These are phyloP conservation scores for Malassezia globosa DNA, from an alignment of 1,284 basidiomycete genomes.

Conservation along the genomic window DNA sequence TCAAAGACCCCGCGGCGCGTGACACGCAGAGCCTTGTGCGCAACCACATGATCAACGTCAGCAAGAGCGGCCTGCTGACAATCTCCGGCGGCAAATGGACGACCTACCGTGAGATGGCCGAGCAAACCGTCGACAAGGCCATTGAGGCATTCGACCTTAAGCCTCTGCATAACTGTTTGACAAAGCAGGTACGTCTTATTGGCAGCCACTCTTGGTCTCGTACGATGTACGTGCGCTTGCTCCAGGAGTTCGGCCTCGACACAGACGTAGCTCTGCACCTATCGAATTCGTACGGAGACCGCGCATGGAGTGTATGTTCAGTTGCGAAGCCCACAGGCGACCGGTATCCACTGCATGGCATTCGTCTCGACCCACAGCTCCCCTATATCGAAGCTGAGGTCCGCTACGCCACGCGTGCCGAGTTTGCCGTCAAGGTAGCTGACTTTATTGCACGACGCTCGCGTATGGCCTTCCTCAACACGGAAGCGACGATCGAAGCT, in stretches of 20 bases:
- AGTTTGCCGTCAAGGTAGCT: conserved; percentile 78
- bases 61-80: conserved; percentile 70
- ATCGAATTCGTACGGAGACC: conserved; percentile 85
- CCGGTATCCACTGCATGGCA: conserved; percentile 74
- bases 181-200: conserved; percentile 68
- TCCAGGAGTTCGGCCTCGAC: conserved; percentile 71
- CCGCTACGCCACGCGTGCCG: conserved; percentile 74
- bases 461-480: conserved; percentile 84
- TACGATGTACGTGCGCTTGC: conserved; percentile 92
- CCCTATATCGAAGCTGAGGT: conserved; percentile 91
- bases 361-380: conserved; percentile 63
- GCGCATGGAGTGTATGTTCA: conserved; percentile 84
- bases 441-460: conserved; percentile 88
- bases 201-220: conserved; percentile 90
- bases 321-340: conserved; percentile 67
- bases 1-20: conserved; percentile 69
- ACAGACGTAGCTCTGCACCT: conserved; percentile 87
- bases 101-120: conserved; percentile 84
- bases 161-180: conserved; percentile 57
- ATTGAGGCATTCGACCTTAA: conserved; percentile 65
- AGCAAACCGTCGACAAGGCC: conserved; percentile 84
- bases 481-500: conserved; percentile 69
- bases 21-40: conserved; percentile 78
- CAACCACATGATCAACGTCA: conserved; percentile 85
- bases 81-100: conserved; percentile 99